A percentile compares a stretch with the other conserved stretches of the same genome.
phyloP scores from a whole-genome alignment of 2,329 filamentous ascomycete species.

The Diaporthe vaccinii region DNA sequence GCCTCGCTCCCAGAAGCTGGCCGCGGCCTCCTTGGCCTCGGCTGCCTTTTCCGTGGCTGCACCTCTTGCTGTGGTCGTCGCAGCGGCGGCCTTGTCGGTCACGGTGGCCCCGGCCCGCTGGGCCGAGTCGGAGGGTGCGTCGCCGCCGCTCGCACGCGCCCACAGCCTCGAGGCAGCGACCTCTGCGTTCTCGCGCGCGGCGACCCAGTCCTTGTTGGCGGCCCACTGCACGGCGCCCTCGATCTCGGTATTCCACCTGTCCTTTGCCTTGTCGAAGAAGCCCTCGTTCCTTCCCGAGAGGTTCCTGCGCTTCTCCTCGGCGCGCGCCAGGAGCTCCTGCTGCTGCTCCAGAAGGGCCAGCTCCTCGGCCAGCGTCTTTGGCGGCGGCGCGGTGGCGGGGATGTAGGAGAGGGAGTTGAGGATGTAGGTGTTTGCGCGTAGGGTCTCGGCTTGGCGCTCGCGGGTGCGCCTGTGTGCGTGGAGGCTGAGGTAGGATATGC shows the following conservation, averaged over 20 bases:
- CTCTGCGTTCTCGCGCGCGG: constrained; percentile 71
- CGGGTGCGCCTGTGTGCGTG: constrained; percentile 79
- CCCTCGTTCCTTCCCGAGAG: constrained; percentile 54
- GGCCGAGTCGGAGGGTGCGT: constrained; percentile 52
- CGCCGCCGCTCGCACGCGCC: constrained; percentile 54
- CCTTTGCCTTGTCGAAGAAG: constrained; percentile 78
- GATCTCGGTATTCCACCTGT: constrained; percentile 83
- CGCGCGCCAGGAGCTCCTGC: constrained; percentile 39
- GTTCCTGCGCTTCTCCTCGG: constrained; percentile 27
- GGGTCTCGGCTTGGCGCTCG: constrained; percentile 66
- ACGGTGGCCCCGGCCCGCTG: constrained; percentile 44
- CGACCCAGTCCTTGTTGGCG: constrained; percentile 75
- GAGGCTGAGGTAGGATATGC: constrained; percentile 78
- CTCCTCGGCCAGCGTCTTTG: constrained; percentile 50
- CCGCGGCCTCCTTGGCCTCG: constrained; percentile 55
- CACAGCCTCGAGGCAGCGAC: constrained; percentile 60
- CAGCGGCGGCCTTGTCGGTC: constrained; percentile 40
- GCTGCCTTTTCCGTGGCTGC: constrained; percentile 46
- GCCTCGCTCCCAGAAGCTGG: constrained; percentile 56
- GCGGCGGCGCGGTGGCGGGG: constrained; percentile 56
- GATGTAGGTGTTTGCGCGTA: constrained; percentile 69
- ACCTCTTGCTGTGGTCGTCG: constrained; percentile 43
- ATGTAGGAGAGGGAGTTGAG: constrained; percentile 67
- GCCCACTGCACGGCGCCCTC: constrained; percentile 75
- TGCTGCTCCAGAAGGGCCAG: constrained; percentile 40